Evolutionary conservation across 1,139 yeast species (phyloP).

Genomic region (Cylindricascospora bacillispora): DNA sequence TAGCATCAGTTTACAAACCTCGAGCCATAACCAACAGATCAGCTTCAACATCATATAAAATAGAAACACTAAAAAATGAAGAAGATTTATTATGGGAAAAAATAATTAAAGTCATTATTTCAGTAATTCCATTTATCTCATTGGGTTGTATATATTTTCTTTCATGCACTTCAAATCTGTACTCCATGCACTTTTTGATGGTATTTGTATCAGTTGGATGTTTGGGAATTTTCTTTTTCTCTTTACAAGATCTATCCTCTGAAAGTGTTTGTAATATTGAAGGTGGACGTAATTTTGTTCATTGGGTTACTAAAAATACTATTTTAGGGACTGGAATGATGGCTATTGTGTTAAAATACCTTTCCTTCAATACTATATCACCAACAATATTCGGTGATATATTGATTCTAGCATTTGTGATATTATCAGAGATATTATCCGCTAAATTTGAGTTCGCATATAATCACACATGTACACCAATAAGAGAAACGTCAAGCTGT

Average conservation of each 20-base stretch:
- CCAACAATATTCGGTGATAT: conserved; percentile 8
- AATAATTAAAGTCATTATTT: no score
- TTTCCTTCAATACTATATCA: conserved; percentile 22
- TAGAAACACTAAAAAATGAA: no score
- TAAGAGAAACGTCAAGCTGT: background rate
- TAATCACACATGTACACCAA: conserved; percentile 1
- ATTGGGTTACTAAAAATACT: conserved; percentile 17
- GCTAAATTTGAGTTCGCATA: background rate
- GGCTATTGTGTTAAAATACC: conserved; percentile 24
- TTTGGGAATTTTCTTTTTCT: conserved; percentile 14
- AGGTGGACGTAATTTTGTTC: conserved; percentile 5
- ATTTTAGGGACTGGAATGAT: conserved; percentile 15
- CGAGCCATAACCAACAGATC: no score
- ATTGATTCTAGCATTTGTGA: conserved; percentile 11
- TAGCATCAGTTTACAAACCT: no score
- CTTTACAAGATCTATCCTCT: conserved; percentile 19
- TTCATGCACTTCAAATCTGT: no score
- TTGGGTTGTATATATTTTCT: no score
- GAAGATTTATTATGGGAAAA: no score
- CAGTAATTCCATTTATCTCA: no score
- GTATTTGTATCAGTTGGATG: conserved; percentile 19
- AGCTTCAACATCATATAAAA: no score
- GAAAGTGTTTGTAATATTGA: conserved; percentile 5
- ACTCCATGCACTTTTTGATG: conserved; percentile 19
- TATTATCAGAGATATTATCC: conserved; percentile 7